phyloP scores from a whole-genome alignment of 192 early-diverging fungal genomes.

The Rhizophagus sp. region DNA sequence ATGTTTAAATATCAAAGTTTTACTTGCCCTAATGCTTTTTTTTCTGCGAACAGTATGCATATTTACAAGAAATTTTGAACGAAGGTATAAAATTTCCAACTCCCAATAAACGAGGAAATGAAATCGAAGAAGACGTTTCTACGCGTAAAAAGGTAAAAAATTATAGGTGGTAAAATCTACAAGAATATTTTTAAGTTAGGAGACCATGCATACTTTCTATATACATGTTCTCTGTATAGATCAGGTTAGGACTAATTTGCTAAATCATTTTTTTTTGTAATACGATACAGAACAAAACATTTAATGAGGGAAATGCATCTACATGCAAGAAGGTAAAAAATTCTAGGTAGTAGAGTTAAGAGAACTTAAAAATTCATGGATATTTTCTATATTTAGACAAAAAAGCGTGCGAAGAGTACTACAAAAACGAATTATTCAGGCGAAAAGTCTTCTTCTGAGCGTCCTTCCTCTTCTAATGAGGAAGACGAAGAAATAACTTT shows the following conservation, averaged over 20 bases:
- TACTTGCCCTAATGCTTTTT: constrained; percentile 10
- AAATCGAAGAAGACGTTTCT: background rate
- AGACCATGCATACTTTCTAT: no score
- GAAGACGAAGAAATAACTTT: constrained; percentile 14
- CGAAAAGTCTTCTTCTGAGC: background rate
- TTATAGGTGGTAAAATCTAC: constrained; percentile 18
- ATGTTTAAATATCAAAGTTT: constrained; percentile 13
- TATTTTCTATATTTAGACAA: constrained; percentile 10
- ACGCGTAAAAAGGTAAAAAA: constrained; percentile 4
- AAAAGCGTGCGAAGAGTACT: background rate
- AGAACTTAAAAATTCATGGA: constrained; percentile 14
- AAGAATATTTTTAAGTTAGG: background rate
- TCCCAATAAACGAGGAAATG: constrained; percentile 17
- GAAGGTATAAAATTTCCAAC: constrained; percentile 16
- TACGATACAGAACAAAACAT: no score
- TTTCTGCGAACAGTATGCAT: constrained; percentile 24
- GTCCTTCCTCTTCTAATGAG: background rate
- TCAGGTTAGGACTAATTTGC: no score
- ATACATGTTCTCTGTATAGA: no score
- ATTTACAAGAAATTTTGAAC: constrained; percentile 25
- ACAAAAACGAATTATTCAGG: background rate
- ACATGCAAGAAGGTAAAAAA: no score
- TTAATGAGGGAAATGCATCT: no score
- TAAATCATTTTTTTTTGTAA: no score
- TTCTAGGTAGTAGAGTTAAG: no score